Conservation (phyloP, 2,329 filamentous ascomycete genomes). For the Metarhizium robertsii region DNA sequence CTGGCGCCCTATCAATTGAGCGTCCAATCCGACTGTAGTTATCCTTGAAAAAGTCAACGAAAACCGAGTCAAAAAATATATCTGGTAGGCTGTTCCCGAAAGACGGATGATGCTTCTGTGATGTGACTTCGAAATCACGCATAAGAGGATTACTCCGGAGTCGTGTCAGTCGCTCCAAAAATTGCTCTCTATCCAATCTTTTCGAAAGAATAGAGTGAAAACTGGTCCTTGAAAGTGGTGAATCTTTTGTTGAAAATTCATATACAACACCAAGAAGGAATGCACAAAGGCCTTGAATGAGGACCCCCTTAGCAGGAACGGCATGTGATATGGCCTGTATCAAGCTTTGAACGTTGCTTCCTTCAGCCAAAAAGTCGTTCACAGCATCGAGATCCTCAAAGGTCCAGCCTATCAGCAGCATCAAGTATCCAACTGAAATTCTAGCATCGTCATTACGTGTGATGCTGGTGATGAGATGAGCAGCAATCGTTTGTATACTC, state of each 20-base stretch:
- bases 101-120: constrained; percentile 52
- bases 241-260: constrained; percentile 97
- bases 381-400: constrained; percentile 89
- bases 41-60: constrained; percentile 92
- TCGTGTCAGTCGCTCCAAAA: constrained; percentile 70
- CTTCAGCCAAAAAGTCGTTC: constrained; percentile 86
- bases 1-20: constrained; percentile 85
- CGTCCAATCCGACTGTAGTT: constrained; percentile 81
- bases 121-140: constrained; percentile 81
- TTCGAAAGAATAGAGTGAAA: constrained; percentile 70
- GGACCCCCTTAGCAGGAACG: constrained; percentile 44
- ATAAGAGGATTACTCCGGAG: constrained; percentile 70
- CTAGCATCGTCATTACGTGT: constrained; percentile 69
- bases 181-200: constrained; percentile 75
- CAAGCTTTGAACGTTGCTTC: constrained; percentile 81
- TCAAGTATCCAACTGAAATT: constrained; percentile 75
- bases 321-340: constrained; percentile 63
- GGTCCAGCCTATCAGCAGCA: constrained; percentile 80
- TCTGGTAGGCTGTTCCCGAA: constrained; percentile 52
- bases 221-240: constrained; percentile 72
- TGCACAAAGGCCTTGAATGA: constrained; percentile 75
- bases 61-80: constrained; percentile 76
- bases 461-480: constrained; percentile 74
- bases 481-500: constrained; percentile 78
- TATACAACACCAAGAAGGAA: constrained; percentile 82